Evolutionary conservation across 495 filamentous ascomycete genomes (phyloP).

Genomic region (Astrocystis sublimbata): DNA sequence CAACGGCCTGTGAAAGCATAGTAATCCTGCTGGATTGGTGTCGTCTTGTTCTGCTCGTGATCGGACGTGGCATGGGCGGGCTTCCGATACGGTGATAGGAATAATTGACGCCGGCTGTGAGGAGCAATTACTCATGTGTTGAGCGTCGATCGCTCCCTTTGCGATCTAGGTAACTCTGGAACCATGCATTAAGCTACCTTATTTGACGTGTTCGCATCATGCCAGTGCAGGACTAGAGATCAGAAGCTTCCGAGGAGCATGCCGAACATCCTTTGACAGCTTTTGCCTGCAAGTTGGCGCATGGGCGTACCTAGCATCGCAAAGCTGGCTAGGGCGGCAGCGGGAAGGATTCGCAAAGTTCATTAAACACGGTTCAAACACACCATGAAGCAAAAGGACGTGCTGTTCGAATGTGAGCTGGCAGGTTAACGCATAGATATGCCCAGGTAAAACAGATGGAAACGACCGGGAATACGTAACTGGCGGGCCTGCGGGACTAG

Average conservation of each 20-base stretch:
- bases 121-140: not conserved
- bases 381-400: not conserved
- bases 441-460: too few species aligned
- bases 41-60: not conserved
- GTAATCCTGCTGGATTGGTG: not conserved
- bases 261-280: not conserved
- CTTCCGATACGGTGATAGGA: not conserved
- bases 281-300: too few species aligned
- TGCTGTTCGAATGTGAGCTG: too few species aligned
- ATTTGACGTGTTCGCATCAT: slow-evolving; percentile 3
- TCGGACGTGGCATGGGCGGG: not conserved
- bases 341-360: not conserved
- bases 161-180: not conserved
- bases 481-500: too few species aligned
- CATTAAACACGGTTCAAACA: not conserved
- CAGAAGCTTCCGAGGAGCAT: not conserved
- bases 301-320: not conserved
- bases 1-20: not conserved
- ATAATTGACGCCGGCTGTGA: not conserved
- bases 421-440: too few species aligned
- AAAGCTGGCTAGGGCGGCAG: not conserved
- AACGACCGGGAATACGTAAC: too few species aligned
- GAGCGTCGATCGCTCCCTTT: slow-evolving; percentile 4
- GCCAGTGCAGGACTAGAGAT: not conserved
- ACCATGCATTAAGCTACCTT: not conserved